Evolutionary conservation across 208 protist genomes (phyloP).

Genomic region (Angomonas deanei): DNA sequence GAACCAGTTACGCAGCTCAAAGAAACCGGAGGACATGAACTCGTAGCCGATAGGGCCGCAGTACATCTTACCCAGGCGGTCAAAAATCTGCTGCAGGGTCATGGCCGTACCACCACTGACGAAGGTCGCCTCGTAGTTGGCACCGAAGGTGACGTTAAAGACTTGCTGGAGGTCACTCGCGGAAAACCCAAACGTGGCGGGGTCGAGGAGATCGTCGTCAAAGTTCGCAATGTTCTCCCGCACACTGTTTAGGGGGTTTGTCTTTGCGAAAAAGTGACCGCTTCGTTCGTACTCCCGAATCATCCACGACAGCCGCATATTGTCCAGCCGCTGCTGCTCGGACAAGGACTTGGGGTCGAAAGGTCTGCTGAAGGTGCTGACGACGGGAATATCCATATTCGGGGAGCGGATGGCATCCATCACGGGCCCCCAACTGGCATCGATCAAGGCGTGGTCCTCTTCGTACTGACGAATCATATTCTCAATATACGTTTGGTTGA

Average conservation of each 20-base stretch:
- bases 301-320: conserved; percentile 89
- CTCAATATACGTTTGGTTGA: conserved; percentile 80
- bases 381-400: conserved; percentile 45
- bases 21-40: conserved; percentile 95
- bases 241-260: conserved; percentile 61
- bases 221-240: conserved; percentile 13
- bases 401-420: conserved; percentile 59
- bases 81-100: conserved; percentile 75
- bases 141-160: conserved; percentile 79
- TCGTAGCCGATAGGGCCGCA: conserved; percentile 92
- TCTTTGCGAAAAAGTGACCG: conserved; percentile 75
- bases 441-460: conserved; percentile 59
- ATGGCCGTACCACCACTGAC: conserved; percentile 62
- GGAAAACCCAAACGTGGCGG: conserved; percentile 76
- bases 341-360: conserved; percentile 47
- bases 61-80: conserved; percentile 79
- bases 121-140: conserved; percentile 68
- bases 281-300: conserved; percentile 82
- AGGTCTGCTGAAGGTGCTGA: conserved; percentile 72
- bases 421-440: conserved; percentile 76
- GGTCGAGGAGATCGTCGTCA: conserved; percentile 36
- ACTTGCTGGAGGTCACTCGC: conserved; percentile 62
- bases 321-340: conserved; percentile 79
- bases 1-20: conserved; percentile 95
- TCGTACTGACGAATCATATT: conserved; percentile 73